Evolutionary conservation across 2,329 filamentous ascomycete genomes (phyloP).

Genomic region (Trichoderma citrinoviride): DNA sequence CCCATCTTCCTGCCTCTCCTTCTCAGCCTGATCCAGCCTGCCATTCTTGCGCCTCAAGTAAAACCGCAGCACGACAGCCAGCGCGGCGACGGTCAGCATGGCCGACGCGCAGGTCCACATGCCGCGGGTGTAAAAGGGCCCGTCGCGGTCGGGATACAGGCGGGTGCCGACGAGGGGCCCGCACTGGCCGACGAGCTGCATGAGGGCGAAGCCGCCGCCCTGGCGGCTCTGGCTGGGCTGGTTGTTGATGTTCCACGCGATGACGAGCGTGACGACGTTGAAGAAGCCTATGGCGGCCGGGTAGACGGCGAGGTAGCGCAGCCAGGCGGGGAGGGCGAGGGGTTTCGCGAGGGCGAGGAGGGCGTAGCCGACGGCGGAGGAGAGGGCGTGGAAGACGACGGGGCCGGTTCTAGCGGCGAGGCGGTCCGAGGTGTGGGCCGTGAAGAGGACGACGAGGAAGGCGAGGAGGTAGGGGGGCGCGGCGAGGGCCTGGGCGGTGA

Average conservation of each 20-base stretch:
- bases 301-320: conserved; percentile 73
- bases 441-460: conserved; percentile 69
- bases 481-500: conserved; percentile 71
- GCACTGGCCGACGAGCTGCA: conserved; percentile 80
- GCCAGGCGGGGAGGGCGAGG: conserved; percentile 42
- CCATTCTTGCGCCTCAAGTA: conserved; percentile 53
- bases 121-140: conserved; percentile 60
- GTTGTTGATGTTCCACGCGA: conserved; percentile 89
- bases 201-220: conserved; percentile 72
- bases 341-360: conserved; percentile 59
- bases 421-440: conserved; percentile 70
- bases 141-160: conserved; percentile 60
- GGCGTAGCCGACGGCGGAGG: conserved; percentile 60
- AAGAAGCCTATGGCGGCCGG: conserved; percentile 81
- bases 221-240: conserved; percentile 66
- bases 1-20: conserved; percentile 26
- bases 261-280: conserved; percentile 76
- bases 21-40: conserved; percentile 39
- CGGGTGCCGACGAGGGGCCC: conserved; percentile 70
- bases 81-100: conserved; percentile 58
- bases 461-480: conserved; percentile 78
- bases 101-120: conserved; percentile 62
- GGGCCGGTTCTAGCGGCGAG: conserved; percentile 60
- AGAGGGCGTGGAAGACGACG: conserved; percentile 65
- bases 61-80: conserved; percentile 54